A percentile compares a stretch with the other conserved stretches of the same genome.
Evolutionary conservation across 352 stramenopile genomes (phyloP).

Genomic region (Pythium periplocum): DNA sequence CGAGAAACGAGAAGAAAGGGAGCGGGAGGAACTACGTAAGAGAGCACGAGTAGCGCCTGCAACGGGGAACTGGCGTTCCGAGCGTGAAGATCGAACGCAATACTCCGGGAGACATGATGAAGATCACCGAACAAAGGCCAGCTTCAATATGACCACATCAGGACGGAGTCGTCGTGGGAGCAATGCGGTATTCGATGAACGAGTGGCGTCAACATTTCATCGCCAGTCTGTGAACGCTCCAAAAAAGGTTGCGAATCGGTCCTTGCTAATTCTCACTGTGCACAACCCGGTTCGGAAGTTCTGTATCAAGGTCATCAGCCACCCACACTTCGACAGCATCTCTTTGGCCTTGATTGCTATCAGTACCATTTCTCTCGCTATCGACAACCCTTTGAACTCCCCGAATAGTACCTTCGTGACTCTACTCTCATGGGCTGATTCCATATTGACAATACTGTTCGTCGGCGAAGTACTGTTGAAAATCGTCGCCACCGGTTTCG

Average conservation of each 20-base stretch:
- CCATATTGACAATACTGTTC: constrained; percentile 78
- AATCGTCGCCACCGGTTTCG: constrained; percentile 75
- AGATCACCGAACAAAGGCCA: no score
- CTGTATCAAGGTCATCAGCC: constrained; percentile 39
- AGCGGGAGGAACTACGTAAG: constrained; percentile 28
- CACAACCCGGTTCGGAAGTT: constrained; percentile 47
- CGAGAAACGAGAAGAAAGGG: constrained; percentile 30
- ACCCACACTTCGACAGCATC: constrained; percentile 71
- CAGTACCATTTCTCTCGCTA: constrained; percentile 58
- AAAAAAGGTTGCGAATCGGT: constrained; percentile 23
- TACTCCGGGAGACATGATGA: not conserved
- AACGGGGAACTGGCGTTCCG: constrained; percentile 9
- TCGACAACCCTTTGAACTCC: constrained; percentile 69
- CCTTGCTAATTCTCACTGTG: constrained; percentile 36
- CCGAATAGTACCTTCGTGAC: constrained; percentile 35
- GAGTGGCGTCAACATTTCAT: not conserved
- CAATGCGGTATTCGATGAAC: constrained; percentile 15
- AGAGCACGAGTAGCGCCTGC: constrained; percentile 13
- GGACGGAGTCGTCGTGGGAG: constrained; percentile 9
- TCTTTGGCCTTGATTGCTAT: constrained; percentile 66
- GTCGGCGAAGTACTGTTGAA: constrained; percentile 84
- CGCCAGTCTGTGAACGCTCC: not conserved
- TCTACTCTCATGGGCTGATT: constrained; percentile 59
- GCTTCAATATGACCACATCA: not conserved
- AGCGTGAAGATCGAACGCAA: constrained; percentile 3